Evolutionary conservation across 2,329 filamentous ascomycete species (phyloP), one percentile per base, ranked within the genome.

Genomic region (Hypomyces rosellus): DNA sequence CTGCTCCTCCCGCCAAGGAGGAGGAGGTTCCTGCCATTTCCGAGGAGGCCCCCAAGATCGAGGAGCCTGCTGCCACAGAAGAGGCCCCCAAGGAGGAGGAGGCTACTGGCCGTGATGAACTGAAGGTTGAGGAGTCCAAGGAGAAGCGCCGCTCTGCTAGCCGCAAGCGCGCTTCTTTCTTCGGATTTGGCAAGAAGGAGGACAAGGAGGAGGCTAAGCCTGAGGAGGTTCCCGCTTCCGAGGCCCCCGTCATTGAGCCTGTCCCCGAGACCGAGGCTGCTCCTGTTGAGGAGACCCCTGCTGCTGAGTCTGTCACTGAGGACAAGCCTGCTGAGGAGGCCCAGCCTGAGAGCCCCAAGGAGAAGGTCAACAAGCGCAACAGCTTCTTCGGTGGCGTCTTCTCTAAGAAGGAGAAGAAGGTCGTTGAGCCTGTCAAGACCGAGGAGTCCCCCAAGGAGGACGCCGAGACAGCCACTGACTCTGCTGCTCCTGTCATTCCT

Each of bases 141-240:
- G 38, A 40, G 13, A 40, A 53, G 74, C 78, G 76, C 57, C 78
- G 81, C 63, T 84, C 80, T 59, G 75, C 76, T 46, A 84, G 81
- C 65, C 78, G 78, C 63, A 85, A 86, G 80, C 81, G 82, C 47
- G 70, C 72, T 43, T 85, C 82, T 49, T 78, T 85, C 71, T 84
- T 86, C 61, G 78, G 77, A 59, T 74, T 84, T 55, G 74, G 76
- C 61, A 78, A 80, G 71, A 81, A 81, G 71, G 73, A 70, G 57
- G 70, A 73, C 53, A 69, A 69, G 57, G 69, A 71, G 50, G 71
- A 64, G 50, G 34, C 52, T 45, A 63, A 60, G 54, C 51, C 57
- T 38, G 65, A 65, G 46, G 70, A 70, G 59, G 45, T 60, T 20
- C 58, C 64, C 46, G 61, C 65, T 49, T 57, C 61, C 44, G 63